Evolutionary conservation across 352 stramenopile genomes (phyloP), one percentile per base, ranked within the genome.

Genomic region (Phytophthora cryptogea): DNA sequence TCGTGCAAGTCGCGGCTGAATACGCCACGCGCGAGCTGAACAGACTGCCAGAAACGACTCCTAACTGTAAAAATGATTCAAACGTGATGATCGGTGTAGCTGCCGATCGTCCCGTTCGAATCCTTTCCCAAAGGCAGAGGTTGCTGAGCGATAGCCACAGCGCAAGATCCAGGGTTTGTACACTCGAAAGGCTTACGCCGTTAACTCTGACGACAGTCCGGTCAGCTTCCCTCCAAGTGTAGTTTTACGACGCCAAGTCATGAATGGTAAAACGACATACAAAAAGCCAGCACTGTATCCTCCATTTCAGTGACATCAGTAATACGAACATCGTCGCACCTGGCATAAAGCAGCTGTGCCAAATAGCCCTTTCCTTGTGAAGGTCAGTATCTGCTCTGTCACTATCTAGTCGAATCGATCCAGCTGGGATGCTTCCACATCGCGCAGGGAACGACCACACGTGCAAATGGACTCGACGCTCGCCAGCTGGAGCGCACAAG

Each of bases 361-460:
- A 36, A 13, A 5, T 1, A 9, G n/a, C 3, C 14, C 33, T 30
- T 50, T 50, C 28, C 4, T 23, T 40, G 6, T 6, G 1, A n/a
- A 17, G 13, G 17, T 53, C 44, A 35, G 31, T 63, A 63, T 40
- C 8, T 5, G 5, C 14, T 8, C 13, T 13, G 60, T 64, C 53
- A 59, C 39, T 64, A 64, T 49, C 31, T 27, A 11, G 17, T 27
- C 11, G 36, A 40, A 68, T 53, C 53, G 53, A 68, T 68, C 65
- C 61, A 68, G 46, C 55, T 59, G 61, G 58, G 50, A 59, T 59
- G 31, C 48, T 48, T 62, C 49, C 30, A 56, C 32, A 64, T 63
- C 54, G 43, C 37, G 28, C 5, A 8, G 35, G 36, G 44, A 66
- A 55, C 59, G 30, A 68, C 32, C 35, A 43, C 47, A 70, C 55